phyloP scores from a whole-genome alignment of 164 flowering plant species.

The Nelumbo lutea region DNA sequence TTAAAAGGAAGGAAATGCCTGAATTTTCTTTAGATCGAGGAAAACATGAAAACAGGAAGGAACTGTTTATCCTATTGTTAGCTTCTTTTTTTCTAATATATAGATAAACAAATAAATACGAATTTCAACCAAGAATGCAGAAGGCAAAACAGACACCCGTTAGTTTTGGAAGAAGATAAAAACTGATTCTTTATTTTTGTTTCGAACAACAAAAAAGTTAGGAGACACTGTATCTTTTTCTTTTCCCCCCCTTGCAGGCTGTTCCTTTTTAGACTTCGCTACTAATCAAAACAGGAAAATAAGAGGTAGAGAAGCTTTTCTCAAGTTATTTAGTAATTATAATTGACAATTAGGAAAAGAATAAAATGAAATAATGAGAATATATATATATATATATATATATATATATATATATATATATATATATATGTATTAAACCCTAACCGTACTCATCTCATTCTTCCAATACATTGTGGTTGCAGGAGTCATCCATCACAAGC shows the following conservation, averaged over 20 bases:
- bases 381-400: background rate
- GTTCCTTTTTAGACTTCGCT: conserved; percentile 17
- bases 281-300: conserved; percentile 1
- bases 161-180: conserved; percentile 13
- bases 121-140: background rate
- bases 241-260: background rate
- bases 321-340: too few species aligned
- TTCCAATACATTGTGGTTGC: conserved; percentile 13
- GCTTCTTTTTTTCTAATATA: too few species aligned
- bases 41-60: too few species aligned
- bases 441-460: conserved; percentile 7
- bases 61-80: too few species aligned
- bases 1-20: too few species aligned
- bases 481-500: conserved; percentile 54
- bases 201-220: conserved; percentile 13
- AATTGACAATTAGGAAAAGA: too few species aligned
- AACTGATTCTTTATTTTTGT: conserved; percentile 23
- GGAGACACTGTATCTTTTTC: conserved; percentile 12
- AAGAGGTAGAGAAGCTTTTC: background rate
- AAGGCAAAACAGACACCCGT: background rate
- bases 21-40: too few species aligned
- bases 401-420: too few species aligned
- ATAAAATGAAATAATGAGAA: too few species aligned
- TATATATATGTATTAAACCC: conserved; percentile 4
- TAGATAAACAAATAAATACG: background rate